Base-by-base conservation (phyloP, 257 asterid genomes). In the Datura wrightii region DNA sequence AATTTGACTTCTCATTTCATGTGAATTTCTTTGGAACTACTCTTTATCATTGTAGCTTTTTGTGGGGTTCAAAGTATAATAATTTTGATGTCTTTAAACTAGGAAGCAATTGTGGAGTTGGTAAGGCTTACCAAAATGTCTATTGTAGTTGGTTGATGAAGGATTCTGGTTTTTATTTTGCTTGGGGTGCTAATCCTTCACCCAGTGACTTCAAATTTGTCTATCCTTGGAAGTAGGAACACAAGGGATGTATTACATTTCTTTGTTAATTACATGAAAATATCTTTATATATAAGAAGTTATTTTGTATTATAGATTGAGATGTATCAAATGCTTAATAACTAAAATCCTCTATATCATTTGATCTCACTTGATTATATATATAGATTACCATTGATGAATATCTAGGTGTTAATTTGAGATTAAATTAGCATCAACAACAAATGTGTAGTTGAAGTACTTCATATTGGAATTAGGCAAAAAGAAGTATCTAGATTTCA, bases 1-100 rank as follows among this genome's bases (percentile, higher is more conserved):
- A 74, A 74, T 74, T 74, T 74, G 10, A 11, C 11, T 74, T 74
- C 59, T 46, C 80, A 74, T 74, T 74, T 0, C 59, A 14, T 44
- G 24, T 46, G 7, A 19, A 46, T 74, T 10, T 74, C 1, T 5
- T 5, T 10, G 59, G 42, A 3, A 11, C n/a, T 6, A 74, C 42
- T 5, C 80, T 46, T 74, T 72, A 10, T 6, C 59, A 46, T 11
- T 74, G 19, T 74, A 74, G 56, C n/a, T 11, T 74, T 6, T 1
- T 13, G 19, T 74, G 59, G 80, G 59, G 59, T 11, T 46, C 18
- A 19, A 74, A 48, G 59, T 8, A 10, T 19, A 74, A 19, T 48
- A 1, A 11, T 5, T 46, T 72, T 46, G 80, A 19, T 46, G 59
- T 48, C 18, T 72, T 72, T 46, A 72, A 10, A 46, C 5, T 0